Conservation (phyloP, 2,329 filamentous ascomycete genomes). For the Fusarium pilosicola region DNA sequence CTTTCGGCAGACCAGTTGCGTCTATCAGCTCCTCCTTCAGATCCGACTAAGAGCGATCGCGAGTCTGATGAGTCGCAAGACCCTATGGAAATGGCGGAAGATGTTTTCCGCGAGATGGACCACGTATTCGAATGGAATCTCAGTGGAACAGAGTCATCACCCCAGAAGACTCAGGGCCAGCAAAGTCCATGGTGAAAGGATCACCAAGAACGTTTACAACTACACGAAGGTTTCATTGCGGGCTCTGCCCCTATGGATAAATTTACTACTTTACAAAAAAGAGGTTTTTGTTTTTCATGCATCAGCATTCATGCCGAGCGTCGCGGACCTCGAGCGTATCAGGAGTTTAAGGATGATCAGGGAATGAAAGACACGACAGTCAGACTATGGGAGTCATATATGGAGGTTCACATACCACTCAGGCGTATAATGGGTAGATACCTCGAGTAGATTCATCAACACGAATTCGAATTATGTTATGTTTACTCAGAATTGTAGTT, state of each 20-base stretch:
- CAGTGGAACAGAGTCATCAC: slow-evolving; percentile 17
- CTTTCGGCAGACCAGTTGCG: slow-evolving; percentile 39
- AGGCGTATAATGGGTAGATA: slow-evolving; percentile 33
- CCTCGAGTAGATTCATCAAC: slow-evolving; percentile 25
- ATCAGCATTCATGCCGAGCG: neutral
- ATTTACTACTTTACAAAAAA: neutral
- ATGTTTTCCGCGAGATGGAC: slow-evolving; percentile 51
- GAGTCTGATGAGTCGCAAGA: slow-evolving; percentile 43
- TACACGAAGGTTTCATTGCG: neutral
- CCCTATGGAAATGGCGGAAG: slow-evolving; percentile 50
- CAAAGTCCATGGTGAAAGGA: slow-evolving; percentile 44
- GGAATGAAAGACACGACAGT: slow-evolving; percentile 22
- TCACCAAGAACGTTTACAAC: neutral
- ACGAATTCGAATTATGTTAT: neutral
- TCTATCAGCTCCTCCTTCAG: slow-evolving; percentile 1
- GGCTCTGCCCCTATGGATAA: neutral
- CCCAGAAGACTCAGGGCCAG: slow-evolving; percentile 28
- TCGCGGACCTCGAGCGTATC: neutral
- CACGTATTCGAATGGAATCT: slow-evolving; percentile 51
- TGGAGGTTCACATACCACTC: slow-evolving; percentile 11
- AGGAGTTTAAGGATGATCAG: slow-evolving; percentile 25
- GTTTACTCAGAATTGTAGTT: neutral
- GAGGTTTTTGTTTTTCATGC: neutral
- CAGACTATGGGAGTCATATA: neutral
- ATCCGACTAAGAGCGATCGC: slow-evolving; percentile 14